Evolutionary conservation across 345 rosid species (phyloP).

Genomic region (Hevea brasiliensis): DNA sequence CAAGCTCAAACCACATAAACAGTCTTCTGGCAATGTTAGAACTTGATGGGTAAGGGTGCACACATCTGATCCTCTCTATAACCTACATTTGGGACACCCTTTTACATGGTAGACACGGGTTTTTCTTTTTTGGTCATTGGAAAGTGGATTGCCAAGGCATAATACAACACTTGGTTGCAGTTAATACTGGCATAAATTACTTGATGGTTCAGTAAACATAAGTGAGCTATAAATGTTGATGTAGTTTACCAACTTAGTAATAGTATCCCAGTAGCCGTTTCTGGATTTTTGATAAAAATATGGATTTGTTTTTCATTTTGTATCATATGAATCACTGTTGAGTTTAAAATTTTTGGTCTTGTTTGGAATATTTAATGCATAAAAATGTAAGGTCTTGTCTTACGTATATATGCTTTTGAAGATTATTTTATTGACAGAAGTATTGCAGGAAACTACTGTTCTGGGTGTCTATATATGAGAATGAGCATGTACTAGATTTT

Average conservation of each 20-base stretch:
- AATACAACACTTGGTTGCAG: background rate
- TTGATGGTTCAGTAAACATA: conserved; percentile 3
- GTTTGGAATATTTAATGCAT: background rate
- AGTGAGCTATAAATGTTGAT: background rate
- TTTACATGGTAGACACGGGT: too few relatives aligned
- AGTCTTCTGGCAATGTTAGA: too few relatives aligned
- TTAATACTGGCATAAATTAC: background rate
- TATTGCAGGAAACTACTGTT: background rate
- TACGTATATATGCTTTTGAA: background rate
- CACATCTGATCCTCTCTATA: background rate
- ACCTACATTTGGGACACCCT: background rate
- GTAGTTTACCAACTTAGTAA: background rate
- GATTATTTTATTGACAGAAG: background rate
- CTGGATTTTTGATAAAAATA: background rate
- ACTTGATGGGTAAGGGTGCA: background rate
- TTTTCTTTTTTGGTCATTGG: background rate
- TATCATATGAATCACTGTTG: background rate
- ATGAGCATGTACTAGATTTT: conserved; percentile 6
- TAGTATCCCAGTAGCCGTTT: background rate
- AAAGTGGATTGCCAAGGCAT: background rate
- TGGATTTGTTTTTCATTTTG: background rate
- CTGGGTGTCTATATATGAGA: background rate
- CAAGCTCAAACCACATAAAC: background rate
- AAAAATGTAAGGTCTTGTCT: background rate
- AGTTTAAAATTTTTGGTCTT: background rate